Evolutionary conservation across 768 basidiomycete genomes (phyloP), one percentile per base, ranked within the genome.

Genomic region (Termitomyces sp.): DNA sequence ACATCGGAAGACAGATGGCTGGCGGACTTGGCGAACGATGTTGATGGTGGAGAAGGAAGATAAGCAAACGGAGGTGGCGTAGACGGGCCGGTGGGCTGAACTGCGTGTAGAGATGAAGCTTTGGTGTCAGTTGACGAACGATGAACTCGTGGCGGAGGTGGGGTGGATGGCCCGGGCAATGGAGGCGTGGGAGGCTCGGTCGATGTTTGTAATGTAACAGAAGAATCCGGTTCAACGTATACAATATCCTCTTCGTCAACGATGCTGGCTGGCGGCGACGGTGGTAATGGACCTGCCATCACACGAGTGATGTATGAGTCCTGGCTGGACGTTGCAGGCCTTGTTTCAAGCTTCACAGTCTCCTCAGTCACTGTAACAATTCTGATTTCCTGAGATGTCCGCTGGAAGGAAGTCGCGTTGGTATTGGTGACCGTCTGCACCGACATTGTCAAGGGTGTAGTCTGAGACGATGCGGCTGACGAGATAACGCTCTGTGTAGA

Each of bases 321-420:
- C 20, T 61, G 56, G 20, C 52, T 52, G 30, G 57, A 41, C 20
- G 13, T 15, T 18, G 20, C 36, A 7, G 57, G 34, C 34, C 58
- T 51, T 42, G 49, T 54, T 39, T 78, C 76, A 58, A 81, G 65
- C 59, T 76, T 68, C 57, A 82, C 74, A 13, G 67, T 66, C 66
- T 86, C 81, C 33, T 75, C 72, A 6, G 81, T 78, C 51, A 86
- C 78, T 65, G 80, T 81, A 56, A 85, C 69, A 54, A 85, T 75
- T 63, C 83, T 83, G 16, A 83, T 68, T 60, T 84, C 81, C 63
- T 82, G 79, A 16, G 77, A 63, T 47, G 57, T 54, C 37, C 58
- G 58, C 49, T 58, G 63, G 22, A 39, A 55, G 37, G 54, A 37
- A 42, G 45, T 44, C n/a, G 54, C 18, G 16, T 47, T 41, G 13